Evolutionary conservation across 768 basidiomycete genomes (phyloP), one percentile per base, ranked within the genome.

Genomic region (Lactarius hengduanensis): DNA sequence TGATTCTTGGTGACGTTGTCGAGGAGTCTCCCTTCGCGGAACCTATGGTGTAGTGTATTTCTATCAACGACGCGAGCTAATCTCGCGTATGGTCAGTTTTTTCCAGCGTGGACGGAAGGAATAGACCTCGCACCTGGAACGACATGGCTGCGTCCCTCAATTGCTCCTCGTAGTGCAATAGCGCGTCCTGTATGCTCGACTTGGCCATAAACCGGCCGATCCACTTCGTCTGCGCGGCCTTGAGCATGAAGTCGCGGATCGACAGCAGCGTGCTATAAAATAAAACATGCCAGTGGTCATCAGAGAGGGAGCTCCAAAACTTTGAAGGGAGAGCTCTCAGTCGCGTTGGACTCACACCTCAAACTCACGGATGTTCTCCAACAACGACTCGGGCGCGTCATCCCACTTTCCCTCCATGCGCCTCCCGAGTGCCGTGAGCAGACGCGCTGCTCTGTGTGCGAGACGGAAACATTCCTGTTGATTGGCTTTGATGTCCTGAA

Each of bases 351-450:
- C 70, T 62, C 57, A 72, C 71, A 32, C 57, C 61, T 72, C 67
- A 26, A 72, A 71, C 28, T 71, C 62, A n/a, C 58, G 53, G 36
- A 72, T 66, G 43, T 69, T 72, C n/a, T 71, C 68, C 36, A 72
- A 38, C 34, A 71, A 53, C 22, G 71, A 69, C 28, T 59, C 45
- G 20, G 71, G 71, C 16, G 70, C 71, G 13, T 66, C 61, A 20
- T 69, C 71, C 71, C 71, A 72, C 60, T 66, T 72, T 40, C 71
- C 71, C 34, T 72, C 70, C 71, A 72, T 72, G 26, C 65, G 71
- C 32, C n/a, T 57, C n/a, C 65, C 70, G 0, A 72, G 28, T 20
- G 62, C 63, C 32, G 47, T 32, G 18, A 72, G 68, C 26, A 71
- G 45, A n/a, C 63, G 67, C 18, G 70, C 64, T 1, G 70, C 64